Evolutionary conservation across 768 basidiomycete species (phyloP).

Genomic region (Mycena kentingensis): DNA sequence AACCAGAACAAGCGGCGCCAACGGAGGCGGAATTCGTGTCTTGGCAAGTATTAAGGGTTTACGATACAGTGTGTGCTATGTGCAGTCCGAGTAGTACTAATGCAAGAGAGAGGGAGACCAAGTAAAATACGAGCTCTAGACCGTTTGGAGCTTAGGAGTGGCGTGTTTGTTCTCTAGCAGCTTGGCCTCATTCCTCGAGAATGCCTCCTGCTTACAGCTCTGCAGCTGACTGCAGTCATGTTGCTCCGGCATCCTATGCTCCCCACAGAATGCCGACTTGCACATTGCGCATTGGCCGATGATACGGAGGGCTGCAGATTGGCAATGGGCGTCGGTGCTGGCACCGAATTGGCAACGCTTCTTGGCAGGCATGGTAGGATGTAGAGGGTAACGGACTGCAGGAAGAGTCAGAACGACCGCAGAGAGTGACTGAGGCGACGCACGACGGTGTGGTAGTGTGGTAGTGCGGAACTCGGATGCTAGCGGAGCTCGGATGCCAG

Average conservation of each 20-base stretch:
- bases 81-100: no score
- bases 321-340: conserved; percentile 60
- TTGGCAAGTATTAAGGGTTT: no score
- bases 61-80: no score
- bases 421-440: no score
- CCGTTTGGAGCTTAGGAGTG: conserved; percentile 70
- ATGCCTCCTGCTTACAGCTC: conserved; percentile 85
- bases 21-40: no score
- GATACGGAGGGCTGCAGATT: conserved; percentile 76
- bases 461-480: no score
- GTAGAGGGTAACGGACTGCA: not conserved
- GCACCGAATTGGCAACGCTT: conserved; percentile 79
- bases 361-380: conserved; percentile 70
- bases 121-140: conserved; percentile 6
- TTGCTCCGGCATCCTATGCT: conserved; percentile 91
- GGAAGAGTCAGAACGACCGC: not conserved
- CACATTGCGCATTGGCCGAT: conserved; percentile 87
- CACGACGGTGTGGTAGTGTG: no score
- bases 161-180: conserved; percentile 90
- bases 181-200: conserved; percentile 84
- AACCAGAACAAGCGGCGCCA: no score
- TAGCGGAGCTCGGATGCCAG: no score
- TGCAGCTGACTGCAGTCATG: conserved; percentile 83
- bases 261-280: conserved; percentile 72
- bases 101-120: not conserved